phyloP scores from a whole-genome alignment of 2,329 filamentous ascomycete species.

The Penicillium sp. region DNA sequence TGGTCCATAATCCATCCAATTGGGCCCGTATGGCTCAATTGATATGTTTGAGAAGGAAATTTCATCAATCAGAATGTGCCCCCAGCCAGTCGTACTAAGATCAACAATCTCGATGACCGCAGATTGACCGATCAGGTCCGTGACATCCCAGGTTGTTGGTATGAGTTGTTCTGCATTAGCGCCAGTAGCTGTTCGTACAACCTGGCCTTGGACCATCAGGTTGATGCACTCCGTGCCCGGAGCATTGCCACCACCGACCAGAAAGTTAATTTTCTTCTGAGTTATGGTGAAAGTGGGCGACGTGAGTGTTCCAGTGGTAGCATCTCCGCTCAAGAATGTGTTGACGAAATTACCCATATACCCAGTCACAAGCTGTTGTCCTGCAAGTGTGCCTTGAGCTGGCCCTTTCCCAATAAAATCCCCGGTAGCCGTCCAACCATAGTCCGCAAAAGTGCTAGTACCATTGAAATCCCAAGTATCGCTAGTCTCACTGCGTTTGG shows the following conservation, averaged over 20 bases:
- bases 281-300: neutral
- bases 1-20: constrained; percentile 35
- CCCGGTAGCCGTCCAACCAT: neutral
- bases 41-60: neutral
- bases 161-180: neutral
- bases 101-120: neutral
- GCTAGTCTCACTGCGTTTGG: neutral
- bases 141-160: neutral
- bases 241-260: neutral
- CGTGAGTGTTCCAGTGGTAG: neutral
- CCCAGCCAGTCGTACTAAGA: constrained; percentile 1
- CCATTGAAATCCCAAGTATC: neutral
- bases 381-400: neutral
- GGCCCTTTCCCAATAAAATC: neutral
- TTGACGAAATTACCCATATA: neutral
- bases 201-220: neutral
- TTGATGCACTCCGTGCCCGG: neutral
- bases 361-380: neutral
- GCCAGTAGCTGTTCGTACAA: neutral
- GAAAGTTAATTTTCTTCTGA: neutral
- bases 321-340: neutral
- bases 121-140: neutral
- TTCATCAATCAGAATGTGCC: neutral
- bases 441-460: neutral
- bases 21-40: constrained; percentile 9